Evolutionary conservation across 345 rosid genomes (phyloP), one percentile per base, ranked within the genome.

Genomic region (Eucalyptus albens): DNA sequence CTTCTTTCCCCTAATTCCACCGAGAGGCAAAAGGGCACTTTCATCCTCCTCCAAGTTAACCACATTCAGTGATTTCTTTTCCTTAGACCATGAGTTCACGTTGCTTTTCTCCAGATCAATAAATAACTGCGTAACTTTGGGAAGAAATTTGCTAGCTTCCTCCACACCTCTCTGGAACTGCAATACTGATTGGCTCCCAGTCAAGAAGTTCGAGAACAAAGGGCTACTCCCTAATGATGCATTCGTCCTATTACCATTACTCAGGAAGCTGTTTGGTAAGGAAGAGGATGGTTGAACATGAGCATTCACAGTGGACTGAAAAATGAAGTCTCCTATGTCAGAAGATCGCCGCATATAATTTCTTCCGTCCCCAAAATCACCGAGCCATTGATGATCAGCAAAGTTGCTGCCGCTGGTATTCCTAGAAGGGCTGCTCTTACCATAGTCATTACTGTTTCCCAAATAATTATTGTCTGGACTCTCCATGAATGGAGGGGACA

Each of bases 61-160:
- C 37, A 50, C 88, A 24, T 33, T 60, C 44, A 14, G 31, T 11
- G 88, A 49, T 89, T 83, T 87, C 42, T 56, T 89, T 67, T 81
- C 92, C 91, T 87, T 88, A 50, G 31, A 40, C 44, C 82, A 89
- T 29, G 86, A 86, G 50, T 88, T 40, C 11, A 83, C 89, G 5
- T 49, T 53, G 77, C 89, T 87, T 13, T 37, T 90, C 50, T 92
- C 95, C 51, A 94, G 87, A 89, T 95, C 94, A 47, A 93, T 89
- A 51, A 93, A 90, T 88, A 95, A 89, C 87, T 91, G 93, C 88
- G 88, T 90, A 65, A 86, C 86, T 59, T 90, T 93, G 49, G 97
- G 97, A 89, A 97, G 96, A 92, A 97, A 97, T 90, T 94, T 95
- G 87, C 92, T 94, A 19, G 99, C 98, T 93, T 97, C 99, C 90